Evolutionary conservation across 495 filamentous ascomycete genomes (phyloP).

Genomic region (Podospora conica): DNA sequence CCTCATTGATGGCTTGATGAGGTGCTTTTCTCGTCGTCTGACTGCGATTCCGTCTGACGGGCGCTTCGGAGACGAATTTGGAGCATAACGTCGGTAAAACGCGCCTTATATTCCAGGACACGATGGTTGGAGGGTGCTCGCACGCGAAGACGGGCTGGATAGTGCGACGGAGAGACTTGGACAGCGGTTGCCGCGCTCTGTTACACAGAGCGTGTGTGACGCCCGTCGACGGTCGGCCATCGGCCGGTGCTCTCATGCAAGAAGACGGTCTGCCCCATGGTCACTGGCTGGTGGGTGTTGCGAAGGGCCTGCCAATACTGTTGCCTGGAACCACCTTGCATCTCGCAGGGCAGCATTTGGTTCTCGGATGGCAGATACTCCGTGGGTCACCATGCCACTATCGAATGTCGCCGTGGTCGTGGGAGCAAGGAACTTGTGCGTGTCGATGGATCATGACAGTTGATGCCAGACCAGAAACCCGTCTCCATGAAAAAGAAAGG

Average conservation of each 20-base stretch:
- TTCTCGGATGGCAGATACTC: not conserved
- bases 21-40: not conserved
- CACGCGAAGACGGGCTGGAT: not conserved
- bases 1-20: not conserved
- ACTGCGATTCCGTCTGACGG: not conserved
- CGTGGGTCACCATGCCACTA: not conserved
- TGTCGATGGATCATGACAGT: not conserved
- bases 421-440: not conserved
- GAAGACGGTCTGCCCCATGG: not conserved
- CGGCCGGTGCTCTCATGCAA: too few relatives aligned
- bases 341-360: not conserved
- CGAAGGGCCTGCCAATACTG: not conserved
- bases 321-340: not conserved
- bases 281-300: not conserved
- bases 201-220: not conserved
- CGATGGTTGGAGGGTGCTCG: not conserved
- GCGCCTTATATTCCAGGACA: not conserved
- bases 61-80: not conserved
- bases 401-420: not conserved
- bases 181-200: not conserved
- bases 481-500: too few relatives aligned
- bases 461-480: not conserved
- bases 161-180: not conserved
- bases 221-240: too few relatives aligned
- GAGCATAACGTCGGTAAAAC: not conserved